Percentiles rank a stretch among this genome's conserved stretches.
These are phyloP conservation scores for Pleurotus eryngii DNA, from an alignment of 768 basidiomycete genomes.

Conservation along the genomic window DNA sequence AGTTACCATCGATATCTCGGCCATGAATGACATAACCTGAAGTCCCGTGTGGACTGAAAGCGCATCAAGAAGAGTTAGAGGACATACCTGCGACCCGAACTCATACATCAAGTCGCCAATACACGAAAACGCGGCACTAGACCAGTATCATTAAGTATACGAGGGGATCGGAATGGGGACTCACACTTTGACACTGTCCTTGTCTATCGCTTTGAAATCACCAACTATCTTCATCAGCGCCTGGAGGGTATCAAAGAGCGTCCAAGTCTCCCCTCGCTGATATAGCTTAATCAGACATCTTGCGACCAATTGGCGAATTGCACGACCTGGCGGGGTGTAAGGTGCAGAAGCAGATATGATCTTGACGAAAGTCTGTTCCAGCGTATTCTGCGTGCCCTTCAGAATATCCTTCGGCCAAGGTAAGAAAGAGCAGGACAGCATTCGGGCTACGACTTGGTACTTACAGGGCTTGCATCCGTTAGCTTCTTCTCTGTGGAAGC, in stretches of 20 bases:
- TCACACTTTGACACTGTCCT: conserved; percentile 65
- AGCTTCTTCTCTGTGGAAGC: conserved; percentile 60
- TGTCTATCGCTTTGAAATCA: conserved; percentile 66
- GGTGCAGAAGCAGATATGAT: conserved; percentile 59
- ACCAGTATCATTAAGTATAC: conserved; percentile 4
- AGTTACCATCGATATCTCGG: conserved; percentile 68
- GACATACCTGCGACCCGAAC: conserved; percentile 78
- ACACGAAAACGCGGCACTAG: conserved; percentile 80
- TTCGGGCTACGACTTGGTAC: conserved; percentile 20
- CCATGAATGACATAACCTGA: conserved; percentile 94
- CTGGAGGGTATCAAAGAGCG: conserved; percentile 85
- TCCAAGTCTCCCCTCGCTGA: conserved; percentile 75
- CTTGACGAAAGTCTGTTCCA: conserved; percentile 67
- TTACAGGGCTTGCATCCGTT: conserved; percentile 46
- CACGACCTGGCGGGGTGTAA: conserved; percentile 85
- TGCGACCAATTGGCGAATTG: conserved; percentile 73
- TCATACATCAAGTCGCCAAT: conserved; percentile 86
- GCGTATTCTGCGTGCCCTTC: conserved; percentile 55
- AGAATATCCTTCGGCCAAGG: conserved; percentile 51
- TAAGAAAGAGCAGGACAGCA: conserved; percentile 7
- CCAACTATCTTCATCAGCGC: conserved; percentile 68
- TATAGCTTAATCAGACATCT: conserved; percentile 76
- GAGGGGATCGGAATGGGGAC: conserved; percentile 18
- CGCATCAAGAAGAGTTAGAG: background rate
- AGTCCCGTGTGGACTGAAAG: background rate